These are phyloP conservation scores for Boehmeria nivea DNA, from an alignment of 306 rosid genomes.

Conservation along the genomic window DNA sequence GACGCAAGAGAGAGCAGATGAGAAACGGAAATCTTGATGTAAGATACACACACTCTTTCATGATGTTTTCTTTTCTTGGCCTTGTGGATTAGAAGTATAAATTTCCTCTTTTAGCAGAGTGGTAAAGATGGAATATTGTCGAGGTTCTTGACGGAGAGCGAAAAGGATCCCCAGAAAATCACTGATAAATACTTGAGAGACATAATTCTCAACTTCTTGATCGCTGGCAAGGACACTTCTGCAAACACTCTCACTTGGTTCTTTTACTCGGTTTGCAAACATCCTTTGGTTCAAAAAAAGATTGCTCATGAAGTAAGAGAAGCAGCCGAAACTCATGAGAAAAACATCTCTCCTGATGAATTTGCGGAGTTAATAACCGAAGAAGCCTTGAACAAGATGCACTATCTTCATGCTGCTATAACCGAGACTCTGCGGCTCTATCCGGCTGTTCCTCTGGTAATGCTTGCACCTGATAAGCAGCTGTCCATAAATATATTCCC, in stretches of 20 bases:
- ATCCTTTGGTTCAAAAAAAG: constrained; percentile 45
- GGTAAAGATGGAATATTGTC: constrained; percentile 34
- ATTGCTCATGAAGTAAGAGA: constrained; percentile 39
- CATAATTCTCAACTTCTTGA: constrained; percentile 31
- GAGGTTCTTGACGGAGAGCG: constrained; percentile 36
- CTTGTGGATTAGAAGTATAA: neutral
- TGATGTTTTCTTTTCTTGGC: neutral
- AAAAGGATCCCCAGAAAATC: constrained; percentile 22
- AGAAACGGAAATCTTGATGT: neutral
- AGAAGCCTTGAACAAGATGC: constrained; percentile 48
- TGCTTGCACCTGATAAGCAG: neutral
- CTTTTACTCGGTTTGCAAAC: constrained; percentile 41
- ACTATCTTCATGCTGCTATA: constrained; percentile 47
- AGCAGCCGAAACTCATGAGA: constrained; percentile 8
- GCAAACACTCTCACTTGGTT: constrained; percentile 49
- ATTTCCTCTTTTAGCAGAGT: no score
- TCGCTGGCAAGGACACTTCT: constrained; percentile 40
- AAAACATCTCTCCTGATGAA: constrained; percentile 19
- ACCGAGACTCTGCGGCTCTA: constrained; percentile 53
- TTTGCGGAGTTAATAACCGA: constrained; percentile 35
- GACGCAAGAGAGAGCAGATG: no score
- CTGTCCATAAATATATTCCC: no score
- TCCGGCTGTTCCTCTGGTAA: constrained; percentile 63
- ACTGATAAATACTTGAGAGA: constrained; percentile 18
- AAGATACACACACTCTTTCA: neutral